A percentile compares a stretch with the other conserved stretches of the same genome.
These are phyloP conservation scores for Apiotrichum siamense DNA, from an alignment of 1,284 basidiomycete genomes.

Conservation along the genomic window DNA sequence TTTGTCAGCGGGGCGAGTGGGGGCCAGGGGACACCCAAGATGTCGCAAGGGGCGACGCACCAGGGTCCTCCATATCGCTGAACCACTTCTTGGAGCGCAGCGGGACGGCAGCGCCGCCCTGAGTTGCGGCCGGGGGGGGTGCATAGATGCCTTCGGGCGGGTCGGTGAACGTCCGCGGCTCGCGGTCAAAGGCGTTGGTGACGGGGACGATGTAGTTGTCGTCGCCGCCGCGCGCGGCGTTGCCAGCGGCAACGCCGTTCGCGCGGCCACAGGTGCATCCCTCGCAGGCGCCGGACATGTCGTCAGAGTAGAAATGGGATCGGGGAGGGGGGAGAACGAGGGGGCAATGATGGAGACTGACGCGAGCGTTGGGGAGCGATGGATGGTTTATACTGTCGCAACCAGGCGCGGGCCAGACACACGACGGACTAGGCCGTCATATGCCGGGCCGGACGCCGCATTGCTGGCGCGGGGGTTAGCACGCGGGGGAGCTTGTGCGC, in stretches of 20 bases:
- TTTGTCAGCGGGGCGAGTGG: neutral
- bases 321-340: too few species aligned
- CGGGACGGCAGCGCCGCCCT: conserved; percentile 35
- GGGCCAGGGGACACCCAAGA: neutral
- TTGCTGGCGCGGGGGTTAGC: too few species aligned
- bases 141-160: conserved; percentile 27
- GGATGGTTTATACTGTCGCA: too few species aligned
- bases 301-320: too few species aligned
- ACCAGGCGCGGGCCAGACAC: too few species aligned
- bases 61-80: conserved; percentile 34
- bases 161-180: conserved; percentile 35
- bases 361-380: too few species aligned
- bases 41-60: too few species aligned
- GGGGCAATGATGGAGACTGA: too few species aligned
- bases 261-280: conserved; percentile 31
- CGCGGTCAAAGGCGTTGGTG: conserved; percentile 10
- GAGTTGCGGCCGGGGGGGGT: conserved; percentile 7
- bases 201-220: neutral
- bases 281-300: conserved; percentile 22
- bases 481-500: too few species aligned
- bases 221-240: conserved; percentile 1
- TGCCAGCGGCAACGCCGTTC: too few species aligned
- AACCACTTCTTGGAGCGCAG: conserved; percentile 44
- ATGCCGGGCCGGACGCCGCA: too few species aligned
- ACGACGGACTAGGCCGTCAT: too few species aligned